Percentiles rank a stretch among this genome's conserved stretches.
Conservation (phyloP, 768 basidiomycete species). For the Leccinum subgranulosum region DNA sequence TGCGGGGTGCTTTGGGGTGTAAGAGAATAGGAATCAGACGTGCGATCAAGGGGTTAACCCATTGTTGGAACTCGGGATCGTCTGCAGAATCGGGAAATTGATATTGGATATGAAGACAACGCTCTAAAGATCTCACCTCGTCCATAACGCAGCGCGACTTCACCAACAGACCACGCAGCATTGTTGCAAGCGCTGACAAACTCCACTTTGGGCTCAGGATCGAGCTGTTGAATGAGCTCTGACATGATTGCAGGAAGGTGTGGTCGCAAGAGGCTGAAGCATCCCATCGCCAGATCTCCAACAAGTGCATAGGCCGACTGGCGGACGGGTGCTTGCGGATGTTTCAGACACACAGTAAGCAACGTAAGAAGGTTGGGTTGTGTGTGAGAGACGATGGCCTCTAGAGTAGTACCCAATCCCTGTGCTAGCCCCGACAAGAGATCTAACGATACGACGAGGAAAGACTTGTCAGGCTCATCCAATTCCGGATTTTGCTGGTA, state of each 20-base stretch:
- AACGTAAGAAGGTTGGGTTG: conserved; percentile 79
- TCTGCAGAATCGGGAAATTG: conserved; percentile 37
- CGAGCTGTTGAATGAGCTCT: conserved; percentile 85
- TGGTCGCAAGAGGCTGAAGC: conserved; percentile 82
- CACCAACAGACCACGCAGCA: conserved; percentile 99
- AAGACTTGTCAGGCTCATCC: conserved; percentile 95
- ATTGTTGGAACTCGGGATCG: conserved; percentile 87
- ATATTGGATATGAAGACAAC: not conserved
- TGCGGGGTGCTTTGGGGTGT: conserved; percentile 89
- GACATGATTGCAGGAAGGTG: conserved; percentile 87
- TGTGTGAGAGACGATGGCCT: conserved; percentile 62
- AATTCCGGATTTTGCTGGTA: conserved; percentile 86
- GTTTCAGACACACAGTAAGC: conserved; percentile 87
- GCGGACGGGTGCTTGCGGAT: conserved; percentile 92
- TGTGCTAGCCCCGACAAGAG: conserved; percentile 94
- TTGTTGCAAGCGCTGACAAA: conserved; percentile 98
- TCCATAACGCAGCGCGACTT: conserved; percentile 91
- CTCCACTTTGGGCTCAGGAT: conserved; percentile 89
- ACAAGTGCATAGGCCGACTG: conserved; percentile 98
- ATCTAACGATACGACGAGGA: conserved; percentile 98
- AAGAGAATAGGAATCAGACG: conserved; percentile 91
- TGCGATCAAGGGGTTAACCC: conserved; percentile 82
- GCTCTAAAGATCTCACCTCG: conserved; percentile 44
- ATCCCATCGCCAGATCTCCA: conserved; percentile 96
- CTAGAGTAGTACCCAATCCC: conserved; percentile 79